Base-by-base conservation (phyloP, 2,329 filamentous ascomycete species). In the Fusarium drepaniforme region DNA sequence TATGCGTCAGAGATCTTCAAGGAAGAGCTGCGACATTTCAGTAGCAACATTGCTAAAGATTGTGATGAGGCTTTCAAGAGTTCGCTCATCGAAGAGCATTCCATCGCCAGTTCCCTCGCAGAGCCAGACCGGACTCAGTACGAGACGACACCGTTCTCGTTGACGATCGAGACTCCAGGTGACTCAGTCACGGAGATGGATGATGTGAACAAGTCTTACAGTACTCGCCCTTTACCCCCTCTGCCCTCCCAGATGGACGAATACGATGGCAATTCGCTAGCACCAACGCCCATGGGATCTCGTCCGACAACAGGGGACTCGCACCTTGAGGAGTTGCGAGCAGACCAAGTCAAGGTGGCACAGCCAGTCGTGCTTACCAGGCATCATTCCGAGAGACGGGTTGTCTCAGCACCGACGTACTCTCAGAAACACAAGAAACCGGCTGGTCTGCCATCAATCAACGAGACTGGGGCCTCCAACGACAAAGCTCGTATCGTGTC, bases 11-110 rank as follows among this genome's bases (percentile, higher is more conserved):
- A 82, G 60, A 77, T 85, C 46, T 83, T 88, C 77, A 92, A 90
- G 76, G 94, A 95, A 68, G 96, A 98, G 80, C 90, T 97, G 64
- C 89, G 94, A 8, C 93, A 96, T 77, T 93, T 97, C 67, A 97
- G 95, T 77, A 91, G 90, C 77, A 95, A 95, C 78, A 92, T 98
- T 71, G 94, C 95, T 60, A 94, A 95, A 82, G 94, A 97, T 68
- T 97, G 96, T 79, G 96, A 98, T 79, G 94, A 97, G 79, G 96
- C 96, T 1, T 98, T 98, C 85, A 96, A 94, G 80, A 91, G 93
- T 76, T 88, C 87, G 12, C 76, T 90, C 13, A 83, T 89, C 16
- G 80, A 82, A 21, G 83, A 84, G 18, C 82, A 83, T 15, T 84
- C 84, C 1, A 79, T 81, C 33, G 81, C 79, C 18, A 81, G 80